A percentile compares a stretch with the other conserved stretches of the same genome.
phyloP scores from a whole-genome alignment of 352 stramenopile species.

The Phytophthora sansomeana region DNA sequence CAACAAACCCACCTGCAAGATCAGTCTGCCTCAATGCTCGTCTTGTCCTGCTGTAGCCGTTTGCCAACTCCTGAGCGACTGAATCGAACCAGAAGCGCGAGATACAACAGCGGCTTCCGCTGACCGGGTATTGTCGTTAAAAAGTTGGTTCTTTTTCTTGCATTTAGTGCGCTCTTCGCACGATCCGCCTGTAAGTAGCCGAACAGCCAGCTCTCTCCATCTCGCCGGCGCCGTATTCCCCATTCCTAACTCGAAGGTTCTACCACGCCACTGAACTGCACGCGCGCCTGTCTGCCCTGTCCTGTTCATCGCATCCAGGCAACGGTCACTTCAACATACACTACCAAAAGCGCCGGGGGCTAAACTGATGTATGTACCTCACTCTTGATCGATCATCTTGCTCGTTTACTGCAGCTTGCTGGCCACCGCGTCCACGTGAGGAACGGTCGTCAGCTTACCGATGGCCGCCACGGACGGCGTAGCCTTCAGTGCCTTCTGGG shows the following conservation, averaged over 20 bases:
- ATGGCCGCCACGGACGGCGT: conserved; percentile 81
- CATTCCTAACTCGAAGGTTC: conserved; percentile 25
- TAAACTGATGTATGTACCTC: conserved; percentile 48
- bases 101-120: conserved; percentile 9
- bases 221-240: conserved; percentile 14
- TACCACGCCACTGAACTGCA: conserved; percentile 25
- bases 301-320: conserved; percentile 31
- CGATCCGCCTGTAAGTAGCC: conserved; percentile 17
- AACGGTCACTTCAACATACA: conserved; percentile 37
- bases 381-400: conserved; percentile 37
- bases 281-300: conserved; percentile 23
- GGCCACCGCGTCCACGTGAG: conserved; percentile 73
- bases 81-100: conserved; percentile 8
- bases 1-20: not conserved
- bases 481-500: conserved; percentile 76
- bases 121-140: conserved; percentile 31
- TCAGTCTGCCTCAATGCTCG: not conserved
- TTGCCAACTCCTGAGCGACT: conserved; percentile 18
- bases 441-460: conserved; percentile 74
- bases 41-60: conserved; percentile 19
- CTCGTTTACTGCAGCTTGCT: conserved; percentile 83
- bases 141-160: conserved; percentile 43
- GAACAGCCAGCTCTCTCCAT: conserved; percentile 22
- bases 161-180: conserved; percentile 33
- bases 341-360: conserved; percentile 32